Percentiles rank a stretch among this genome's conserved stretches.
phyloP scores from a whole-genome alignment of 352 stramenopile species.

The Phytopythium helicoides region DNA sequence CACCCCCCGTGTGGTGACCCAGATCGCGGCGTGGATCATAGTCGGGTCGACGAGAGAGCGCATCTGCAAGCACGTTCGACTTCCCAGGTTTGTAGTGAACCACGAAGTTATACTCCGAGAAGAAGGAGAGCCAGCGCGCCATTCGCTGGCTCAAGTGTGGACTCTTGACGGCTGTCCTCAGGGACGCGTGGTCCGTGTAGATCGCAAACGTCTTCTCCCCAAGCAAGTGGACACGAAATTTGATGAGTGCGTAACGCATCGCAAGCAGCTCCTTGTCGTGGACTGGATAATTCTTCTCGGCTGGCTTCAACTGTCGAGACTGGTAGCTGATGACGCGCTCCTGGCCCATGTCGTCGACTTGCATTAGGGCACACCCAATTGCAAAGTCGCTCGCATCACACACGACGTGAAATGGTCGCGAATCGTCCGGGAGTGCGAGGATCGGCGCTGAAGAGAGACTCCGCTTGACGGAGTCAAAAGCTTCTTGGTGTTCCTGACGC shows the following conservation, averaged over 20 bases:
- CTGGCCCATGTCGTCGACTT: constrained; percentile 8
- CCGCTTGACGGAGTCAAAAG: constrained; percentile 12
- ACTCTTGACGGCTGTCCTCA: constrained; percentile 4
- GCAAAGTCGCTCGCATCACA: constrained; percentile 20
- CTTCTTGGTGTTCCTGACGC: constrained; percentile 6
- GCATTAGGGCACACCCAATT: constrained; percentile 17
- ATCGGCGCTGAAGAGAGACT: constrained; percentile 8
- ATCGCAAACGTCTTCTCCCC: too few relatives aligned
- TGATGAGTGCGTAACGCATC: too few relatives aligned
- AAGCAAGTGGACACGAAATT: too few relatives aligned
- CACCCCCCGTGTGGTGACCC: background rate
- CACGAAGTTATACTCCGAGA: too few relatives aligned
- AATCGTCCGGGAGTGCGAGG: constrained; percentile 8
- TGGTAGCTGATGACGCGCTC: constrained; percentile 24
- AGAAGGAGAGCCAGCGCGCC: constrained; percentile 24
- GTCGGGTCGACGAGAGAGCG: constrained; percentile 18
- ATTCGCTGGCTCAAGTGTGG: constrained; percentile 16
- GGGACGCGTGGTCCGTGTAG: too few relatives aligned
- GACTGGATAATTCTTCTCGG: constrained; percentile 20
- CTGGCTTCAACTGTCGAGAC: constrained; percentile 18
- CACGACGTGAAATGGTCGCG: constrained; percentile 15
- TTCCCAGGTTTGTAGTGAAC: too few relatives aligned
- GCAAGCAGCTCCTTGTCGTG: too few relatives aligned
- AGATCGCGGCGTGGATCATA: constrained; percentile 1
- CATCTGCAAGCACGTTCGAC: too few relatives aligned